Evolutionary conservation across 2,329 filamentous ascomycete species (phyloP).

Genomic region (Colletotrichum horii): DNA sequence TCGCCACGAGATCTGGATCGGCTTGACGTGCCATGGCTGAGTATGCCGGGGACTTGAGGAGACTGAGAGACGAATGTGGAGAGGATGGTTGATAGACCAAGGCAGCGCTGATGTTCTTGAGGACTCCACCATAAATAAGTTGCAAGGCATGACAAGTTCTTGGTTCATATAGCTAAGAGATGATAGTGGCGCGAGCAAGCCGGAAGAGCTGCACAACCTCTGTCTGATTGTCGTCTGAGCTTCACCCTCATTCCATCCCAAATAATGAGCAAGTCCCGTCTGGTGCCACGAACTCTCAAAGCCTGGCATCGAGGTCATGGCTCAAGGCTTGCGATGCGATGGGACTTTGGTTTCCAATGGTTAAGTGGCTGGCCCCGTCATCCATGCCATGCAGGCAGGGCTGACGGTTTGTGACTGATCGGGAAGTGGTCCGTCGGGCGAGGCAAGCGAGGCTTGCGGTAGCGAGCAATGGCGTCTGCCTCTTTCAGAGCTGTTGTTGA

Average conservation of each 20-base stretch:
- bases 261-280: neutral
- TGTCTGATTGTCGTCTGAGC: neutral
- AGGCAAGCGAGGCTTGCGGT: neutral
- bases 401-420: neutral
- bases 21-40: neutral
- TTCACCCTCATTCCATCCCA: neutral
- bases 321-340: neutral
- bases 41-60: neutral
- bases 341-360: neutral
- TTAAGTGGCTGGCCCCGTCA: neutral
- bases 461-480: neutral
- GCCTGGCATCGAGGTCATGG: neutral
- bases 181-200: neutral
- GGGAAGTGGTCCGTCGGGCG: neutral
- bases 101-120: neutral
- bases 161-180: neutral
- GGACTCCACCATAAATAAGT: neutral
- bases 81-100: neutral
- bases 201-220: neutral
- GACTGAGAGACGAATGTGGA: neutral
- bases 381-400: neutral
- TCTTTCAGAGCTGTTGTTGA: neutral
- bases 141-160: neutral
- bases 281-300: neutral
- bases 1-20: neutral